Evolutionary conservation across 2,329 filamentous ascomycete species (phyloP), one percentile per base, ranked within the genome.

Genomic region (Ophiostoma tasmaniense): DNA sequence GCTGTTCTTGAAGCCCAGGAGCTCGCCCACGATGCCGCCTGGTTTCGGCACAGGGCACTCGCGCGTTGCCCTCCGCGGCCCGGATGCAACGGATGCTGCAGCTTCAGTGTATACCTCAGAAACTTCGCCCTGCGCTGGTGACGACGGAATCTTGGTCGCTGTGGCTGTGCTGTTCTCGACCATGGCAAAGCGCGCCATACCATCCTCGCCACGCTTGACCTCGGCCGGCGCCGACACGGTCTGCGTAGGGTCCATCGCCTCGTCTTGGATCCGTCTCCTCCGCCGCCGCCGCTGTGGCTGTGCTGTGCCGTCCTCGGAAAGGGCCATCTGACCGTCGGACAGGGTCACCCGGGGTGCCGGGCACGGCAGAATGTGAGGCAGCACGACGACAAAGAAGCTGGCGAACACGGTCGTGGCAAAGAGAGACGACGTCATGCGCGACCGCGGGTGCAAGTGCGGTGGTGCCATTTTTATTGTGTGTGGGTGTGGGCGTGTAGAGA

Each of bases 1-100:
- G 50, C 55, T 66, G n/a, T 45, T 59, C 73, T 83, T 84, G 76
- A 94, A 90, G 0, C 91, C 92, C 71, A 82, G 62, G 78, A 84
- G 74, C 78, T 85, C 67, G 76, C 82, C 72, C 73, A 82, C 68
- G 76, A 84, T 71, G 75, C 93, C 93, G 39, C 87, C 84, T 0
- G 95, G 94, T 79, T 97, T 97, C 5, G 95, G 95, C 14, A 99
- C 88, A 0, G 95, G 95, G 76, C 95, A 99, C 77, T 96, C 92
- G 75, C 92, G 85, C 6, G 50, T 65, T 75, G 83, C 83, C 64
- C 79, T 76, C 68, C 80, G 82, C 61, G 37, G 78, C 74, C 30
- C 71, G 78, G 80, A 78, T 71, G 72, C 81, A 76, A 73, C 82
- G 79, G 42, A 76, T 75, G 52, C 11, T n/a, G 50, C 25, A 1